These are phyloP conservation scores for Coleophoma eucalyptorum DNA, from an alignment of 2,329 filamentous ascomycete genomes.

Conservation along the genomic window DNA sequence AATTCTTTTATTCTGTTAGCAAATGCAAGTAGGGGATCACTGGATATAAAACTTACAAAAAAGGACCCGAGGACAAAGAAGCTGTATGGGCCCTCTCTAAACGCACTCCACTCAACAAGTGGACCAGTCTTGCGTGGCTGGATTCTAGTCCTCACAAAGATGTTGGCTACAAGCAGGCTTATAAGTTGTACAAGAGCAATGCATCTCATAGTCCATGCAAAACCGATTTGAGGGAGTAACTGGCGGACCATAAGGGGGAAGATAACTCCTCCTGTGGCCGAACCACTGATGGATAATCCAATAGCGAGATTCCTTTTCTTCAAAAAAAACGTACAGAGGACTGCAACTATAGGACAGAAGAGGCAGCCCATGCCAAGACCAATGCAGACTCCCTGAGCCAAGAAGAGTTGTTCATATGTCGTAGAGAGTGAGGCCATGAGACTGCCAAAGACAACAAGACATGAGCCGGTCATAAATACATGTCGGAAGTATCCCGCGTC, in stretches of 20 bases:
- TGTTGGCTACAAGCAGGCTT: conserved; percentile 25
- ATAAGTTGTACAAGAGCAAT: conserved; percentile 40
- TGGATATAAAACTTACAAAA: conserved; percentile 12
- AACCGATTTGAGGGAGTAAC: conserved; percentile 34
- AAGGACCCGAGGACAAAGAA: conserved; percentile 37
- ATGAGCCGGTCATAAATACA: no score
- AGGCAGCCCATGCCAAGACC: conserved; percentile 9
- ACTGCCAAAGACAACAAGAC: no score
- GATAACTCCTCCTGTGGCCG: conserved; percentile 57
- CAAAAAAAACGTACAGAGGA: conserved; percentile 46
- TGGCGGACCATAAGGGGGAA: conserved; percentile 52
- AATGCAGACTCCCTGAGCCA: no score
- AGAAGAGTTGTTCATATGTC: no score
- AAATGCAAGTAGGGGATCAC: conserved; percentile 15
- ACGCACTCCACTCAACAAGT: conserved; percentile 37
- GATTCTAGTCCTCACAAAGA: conserved; percentile 33
- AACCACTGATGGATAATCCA: conserved; percentile 43
- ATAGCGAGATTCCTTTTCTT: conserved; percentile 30
- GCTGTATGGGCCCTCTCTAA: conserved; percentile 36
- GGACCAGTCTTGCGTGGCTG: conserved; percentile 33
- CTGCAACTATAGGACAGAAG: conserved; percentile 47
- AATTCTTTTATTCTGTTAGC: neutral
- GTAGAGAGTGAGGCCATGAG: no score
- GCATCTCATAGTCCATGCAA: conserved; percentile 37
- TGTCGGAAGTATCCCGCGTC: no score